Evolutionary conservation across 2,329 filamentous ascomycete species (phyloP), one percentile per base, ranked within the genome.

Genomic region (Pseudogymnoascus sp.): DNA sequence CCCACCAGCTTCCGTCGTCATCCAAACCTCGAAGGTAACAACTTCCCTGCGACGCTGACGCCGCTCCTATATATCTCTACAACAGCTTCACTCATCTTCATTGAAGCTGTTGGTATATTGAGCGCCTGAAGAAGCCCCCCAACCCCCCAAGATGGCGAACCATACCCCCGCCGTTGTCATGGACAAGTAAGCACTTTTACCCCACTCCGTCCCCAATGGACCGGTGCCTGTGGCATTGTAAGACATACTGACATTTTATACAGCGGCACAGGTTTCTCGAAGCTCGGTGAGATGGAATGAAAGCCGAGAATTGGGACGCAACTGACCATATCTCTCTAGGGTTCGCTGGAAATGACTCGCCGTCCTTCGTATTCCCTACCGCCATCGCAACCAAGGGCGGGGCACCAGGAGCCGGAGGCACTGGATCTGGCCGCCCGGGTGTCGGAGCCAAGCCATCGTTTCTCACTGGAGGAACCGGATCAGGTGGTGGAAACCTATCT

Each of bases 81-180:
- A 57, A 57, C 59, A 61, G 59, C 59, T 61, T 61, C 59, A 23
- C 10, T 8, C 21, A 23, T 42, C 11, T 6, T 42, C 18, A 61
- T 42, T 61, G 59, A 42, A 61, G 59, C 59, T 61, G 59, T 61
- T 39, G 39, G 59, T 36, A n/a, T 61, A 39, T 40, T 39, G 59
- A 61, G 59, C 21, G 59, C 23, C 59, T 61, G 34, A 42, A 40
- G 23, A 23, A n/a, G 2, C 31, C 21, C 14, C 39, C 59, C 26
- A 7, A 23, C 18, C 7, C 7, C 69, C 73, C 75, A 81, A 75
- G 72, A 99, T 99, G 95, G 93, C 95, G 76, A 89, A 90, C 81
- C 93, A 97, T 86, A 97, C 95, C 76, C 95, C 95, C 73, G 95
- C 95, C 90, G 95, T 99, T 97, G 95, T 99, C 91, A 99, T 99